phyloP scores from a whole-genome alignment of 2,329 filamentous ascomycete species.

The Phialemoniopsis sp. region DNA sequence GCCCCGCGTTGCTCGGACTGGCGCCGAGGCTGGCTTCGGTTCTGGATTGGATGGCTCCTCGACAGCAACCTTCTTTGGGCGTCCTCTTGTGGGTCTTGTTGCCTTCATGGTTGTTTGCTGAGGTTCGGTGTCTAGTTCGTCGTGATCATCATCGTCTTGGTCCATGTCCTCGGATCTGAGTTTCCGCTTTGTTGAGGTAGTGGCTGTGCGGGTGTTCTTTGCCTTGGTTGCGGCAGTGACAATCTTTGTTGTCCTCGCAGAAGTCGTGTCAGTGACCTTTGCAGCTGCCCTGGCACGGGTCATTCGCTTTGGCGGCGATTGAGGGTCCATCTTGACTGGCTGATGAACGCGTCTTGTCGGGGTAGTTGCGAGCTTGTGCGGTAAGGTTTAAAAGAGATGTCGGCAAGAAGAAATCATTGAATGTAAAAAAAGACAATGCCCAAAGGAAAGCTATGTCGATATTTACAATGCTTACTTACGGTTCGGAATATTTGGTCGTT shows the following conservation, averaged over 20 bases:
- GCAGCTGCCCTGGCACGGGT: slow-evolving; percentile 35
- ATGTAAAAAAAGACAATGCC: no score
- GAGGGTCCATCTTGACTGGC: slow-evolving; percentile 14
- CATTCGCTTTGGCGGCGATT: slow-evolving; percentile 19
- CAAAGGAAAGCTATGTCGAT: no score
- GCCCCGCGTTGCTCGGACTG: slow-evolving; percentile 15
- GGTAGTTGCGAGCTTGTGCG: no score
- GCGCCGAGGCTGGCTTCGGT: slow-evolving; percentile 25
- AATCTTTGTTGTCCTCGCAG: slow-evolving; percentile 37
- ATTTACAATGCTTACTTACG: no score
- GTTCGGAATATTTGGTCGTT: no score
- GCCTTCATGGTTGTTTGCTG: slow-evolving; percentile 15
- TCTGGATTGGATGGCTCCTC: slow-evolving; percentile 19
- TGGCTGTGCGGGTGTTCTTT: slow-evolving; percentile 31
- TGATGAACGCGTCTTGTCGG: not conserved
- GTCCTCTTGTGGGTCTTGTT: slow-evolving; percentile 38
- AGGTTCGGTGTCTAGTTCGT: slow-evolving; percentile 21
- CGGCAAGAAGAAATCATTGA: no score
- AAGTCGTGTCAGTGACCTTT: slow-evolving; percentile 26
- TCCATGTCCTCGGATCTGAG: slow-evolving; percentile 48
- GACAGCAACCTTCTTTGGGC: slow-evolving; percentile 36
- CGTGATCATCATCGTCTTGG: slow-evolving; percentile 34
- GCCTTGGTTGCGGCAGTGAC: slow-evolving; percentile 45
- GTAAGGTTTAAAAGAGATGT: no score
- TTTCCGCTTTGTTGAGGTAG: slow-evolving; percentile 45